A percentile compares a stretch with the other conserved stretches of the same genome.
These are phyloP conservation scores for Gracilaria gracilis DNA, from an alignment of 23 red algal genomes.

Conservation along the genomic window DNA sequence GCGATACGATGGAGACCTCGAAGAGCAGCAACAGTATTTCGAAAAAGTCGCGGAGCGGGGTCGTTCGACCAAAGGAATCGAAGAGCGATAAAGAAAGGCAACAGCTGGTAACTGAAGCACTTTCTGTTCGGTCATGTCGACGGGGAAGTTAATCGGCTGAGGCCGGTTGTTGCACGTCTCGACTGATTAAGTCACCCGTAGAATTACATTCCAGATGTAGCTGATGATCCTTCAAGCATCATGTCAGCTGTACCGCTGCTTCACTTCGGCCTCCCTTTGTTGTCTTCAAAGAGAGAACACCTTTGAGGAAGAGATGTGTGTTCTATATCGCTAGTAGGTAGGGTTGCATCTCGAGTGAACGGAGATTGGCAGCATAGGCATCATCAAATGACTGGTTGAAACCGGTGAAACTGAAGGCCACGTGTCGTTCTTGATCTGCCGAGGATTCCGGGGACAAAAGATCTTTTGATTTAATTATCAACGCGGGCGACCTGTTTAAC, in stretches of 20 bases:
- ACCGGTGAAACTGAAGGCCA: too few species aligned
- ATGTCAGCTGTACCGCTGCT: background rate
- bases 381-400: too few species aligned
- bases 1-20: background rate
- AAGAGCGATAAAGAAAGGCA: slow-evolving; percentile 19
- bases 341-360: background rate
- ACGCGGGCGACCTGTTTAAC: background rate
- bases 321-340: too few species aligned
- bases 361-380: background rate
- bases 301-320: too few species aligned
- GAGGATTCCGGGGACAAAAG: too few species aligned
- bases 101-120: background rate
- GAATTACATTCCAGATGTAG: background rate
- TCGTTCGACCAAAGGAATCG: background rate
- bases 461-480: background rate
- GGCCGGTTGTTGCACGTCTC: too few species aligned
- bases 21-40: background rate
- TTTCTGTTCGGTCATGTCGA: background rate
- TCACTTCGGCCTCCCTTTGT: too few species aligned
- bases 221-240: background rate
- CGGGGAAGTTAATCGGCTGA: background rate
- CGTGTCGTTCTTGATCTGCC: too few species aligned
- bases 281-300: too few species aligned
- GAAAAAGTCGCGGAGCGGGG: background rate
- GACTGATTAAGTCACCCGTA: background rate